phyloP scores from a whole-genome alignment of 768 basidiomycete genomes.

The Leccinellum albellum region DNA sequence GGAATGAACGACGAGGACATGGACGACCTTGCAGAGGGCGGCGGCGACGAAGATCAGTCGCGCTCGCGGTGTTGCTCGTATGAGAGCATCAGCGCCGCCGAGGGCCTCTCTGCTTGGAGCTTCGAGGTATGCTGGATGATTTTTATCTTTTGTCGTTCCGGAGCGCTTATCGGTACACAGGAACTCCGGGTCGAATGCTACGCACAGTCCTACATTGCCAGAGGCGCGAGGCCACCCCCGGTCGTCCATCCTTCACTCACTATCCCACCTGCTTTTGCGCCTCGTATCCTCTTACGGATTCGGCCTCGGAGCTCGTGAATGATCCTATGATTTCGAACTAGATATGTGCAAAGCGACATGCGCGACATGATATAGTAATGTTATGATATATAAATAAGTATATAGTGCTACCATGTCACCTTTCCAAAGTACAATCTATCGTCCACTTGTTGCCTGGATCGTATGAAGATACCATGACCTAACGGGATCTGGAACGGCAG shows the following conservation, averaged over 20 bases:
- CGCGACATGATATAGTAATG: not conserved
- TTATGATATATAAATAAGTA: not conserved
- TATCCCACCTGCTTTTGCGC: slow-evolving; percentile 29
- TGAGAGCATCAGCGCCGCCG: slow-evolving; percentile 27
- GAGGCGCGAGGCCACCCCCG: slow-evolving; percentile 18
- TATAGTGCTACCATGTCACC: not conserved
- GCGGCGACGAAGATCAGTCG: not conserved
- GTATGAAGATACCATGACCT: not conserved
- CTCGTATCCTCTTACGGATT: slow-evolving; percentile 8
- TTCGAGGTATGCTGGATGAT: slow-evolving; percentile 23
- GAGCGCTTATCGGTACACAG: slow-evolving; percentile 4
- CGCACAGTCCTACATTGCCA: slow-evolving; percentile 26
- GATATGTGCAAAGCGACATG: not conserved
- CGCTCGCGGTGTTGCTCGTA: slow-evolving; percentile 11
- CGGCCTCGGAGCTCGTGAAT: not conserved
- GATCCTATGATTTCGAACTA: not conserved
- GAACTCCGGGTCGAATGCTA: slow-evolving; percentile 30
- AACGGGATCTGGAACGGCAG: not conserved
- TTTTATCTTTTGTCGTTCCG: not conserved
- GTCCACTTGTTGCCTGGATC: not conserved
- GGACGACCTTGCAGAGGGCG: not conserved
- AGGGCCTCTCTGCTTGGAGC: slow-evolving; percentile 24
- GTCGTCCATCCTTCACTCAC: slow-evolving; percentile 17
- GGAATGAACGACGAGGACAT: not conserved
- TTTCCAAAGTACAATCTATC: not conserved